These are phyloP conservation scores for Ophiocordyceps camponoti-floridani DNA, from an alignment of 2,329 filamentous ascomycete species.

Conservation along the genomic window DNA sequence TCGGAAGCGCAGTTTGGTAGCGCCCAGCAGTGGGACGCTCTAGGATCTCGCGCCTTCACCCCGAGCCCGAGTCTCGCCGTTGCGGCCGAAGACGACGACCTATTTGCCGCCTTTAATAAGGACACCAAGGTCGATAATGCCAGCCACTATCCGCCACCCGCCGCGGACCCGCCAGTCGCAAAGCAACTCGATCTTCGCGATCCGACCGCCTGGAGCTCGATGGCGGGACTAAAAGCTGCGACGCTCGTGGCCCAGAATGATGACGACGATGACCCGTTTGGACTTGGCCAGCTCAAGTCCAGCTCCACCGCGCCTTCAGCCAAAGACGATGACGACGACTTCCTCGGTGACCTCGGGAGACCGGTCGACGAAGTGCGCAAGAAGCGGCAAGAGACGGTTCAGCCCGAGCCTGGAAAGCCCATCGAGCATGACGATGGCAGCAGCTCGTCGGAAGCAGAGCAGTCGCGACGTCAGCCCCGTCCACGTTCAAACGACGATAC, in stretches of 20 bases:
- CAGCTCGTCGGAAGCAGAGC: conserved; percentile 25
- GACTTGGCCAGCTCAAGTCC: conserved; percentile 45
- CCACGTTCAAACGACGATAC: conserved; percentile 11
- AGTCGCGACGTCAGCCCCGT: neutral
- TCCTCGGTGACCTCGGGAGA: conserved; percentile 44
- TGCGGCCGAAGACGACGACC: conserved; percentile 29
- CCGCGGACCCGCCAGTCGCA: conserved; percentile 25
- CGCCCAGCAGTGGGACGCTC: conserved; percentile 56
- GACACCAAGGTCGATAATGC: conserved; percentile 49
- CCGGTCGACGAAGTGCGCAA: conserved; percentile 46
- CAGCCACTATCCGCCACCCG: conserved; percentile 42
- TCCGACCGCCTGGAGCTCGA: conserved; percentile 31
- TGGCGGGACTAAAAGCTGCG: conserved; percentile 6
- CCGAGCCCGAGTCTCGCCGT: conserved; percentile 10
- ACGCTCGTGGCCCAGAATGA: conserved; percentile 9
- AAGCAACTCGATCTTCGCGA: conserved; percentile 31
- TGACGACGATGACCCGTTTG: conserved; percentile 83
- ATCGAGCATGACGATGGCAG: conserved; percentile 29
- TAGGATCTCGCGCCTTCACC: conserved; percentile 39
- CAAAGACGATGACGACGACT: conserved; percentile 40
- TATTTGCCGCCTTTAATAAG: conserved; percentile 50
- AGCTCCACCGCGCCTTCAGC: conserved; percentile 11
- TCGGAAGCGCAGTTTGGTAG: conserved; percentile 65
- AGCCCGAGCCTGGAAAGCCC: conserved; percentile 33
- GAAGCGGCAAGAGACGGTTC: conserved; percentile 21